These are phyloP conservation scores for Athelia sp. DNA, from an alignment of 1,284 basidiomycete species.

Conservation along the genomic window DNA sequence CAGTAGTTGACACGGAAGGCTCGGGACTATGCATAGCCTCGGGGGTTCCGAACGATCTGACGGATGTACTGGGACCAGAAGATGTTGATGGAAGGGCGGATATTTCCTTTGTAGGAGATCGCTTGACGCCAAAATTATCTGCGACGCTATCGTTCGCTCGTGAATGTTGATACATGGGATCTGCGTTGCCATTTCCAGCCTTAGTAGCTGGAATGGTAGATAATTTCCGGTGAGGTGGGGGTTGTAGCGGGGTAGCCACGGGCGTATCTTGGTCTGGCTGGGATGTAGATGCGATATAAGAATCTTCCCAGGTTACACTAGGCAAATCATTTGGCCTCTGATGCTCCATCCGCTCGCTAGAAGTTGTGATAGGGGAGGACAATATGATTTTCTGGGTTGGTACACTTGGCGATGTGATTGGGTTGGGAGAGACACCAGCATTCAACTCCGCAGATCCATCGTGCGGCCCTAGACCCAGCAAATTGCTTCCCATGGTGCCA, in stretches of 20 bases:
- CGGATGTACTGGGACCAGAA: constrained; percentile 21
- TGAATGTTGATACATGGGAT: constrained; percentile 21
- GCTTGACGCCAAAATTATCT: constrained; percentile 22
- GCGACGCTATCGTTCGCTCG: constrained; percentile 25
- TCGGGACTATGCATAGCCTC: constrained; percentile 37
- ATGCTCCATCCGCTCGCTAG: no score
- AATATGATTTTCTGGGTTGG: neutral
- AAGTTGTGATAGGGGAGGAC: neutral
- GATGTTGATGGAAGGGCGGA: constrained; percentile 16
- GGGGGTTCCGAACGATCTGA: constrained; percentile 30
- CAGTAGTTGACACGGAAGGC: constrained; percentile 49
- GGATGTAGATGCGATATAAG: neutral
- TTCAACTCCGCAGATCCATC: constrained; percentile 27
- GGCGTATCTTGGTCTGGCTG: neutral
- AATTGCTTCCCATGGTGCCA: constrained; percentile 45
- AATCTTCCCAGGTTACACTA: no score
- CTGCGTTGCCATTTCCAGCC: neutral
- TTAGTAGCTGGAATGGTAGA: neutral
- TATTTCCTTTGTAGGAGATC: constrained; percentile 13
- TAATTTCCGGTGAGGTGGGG: constrained; percentile 6
- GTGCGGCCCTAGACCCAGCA: constrained; percentile 47
- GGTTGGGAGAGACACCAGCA: constrained; percentile 18
- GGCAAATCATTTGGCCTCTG: no score
- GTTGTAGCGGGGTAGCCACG: constrained; percentile 4
- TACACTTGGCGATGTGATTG: constrained; percentile 6